Percentiles rank a stretch among this genome's conserved stretches.
phyloP scores from a whole-genome alignment of 148 eudicot species.

The Amaranthus hypochondriacus region DNA sequence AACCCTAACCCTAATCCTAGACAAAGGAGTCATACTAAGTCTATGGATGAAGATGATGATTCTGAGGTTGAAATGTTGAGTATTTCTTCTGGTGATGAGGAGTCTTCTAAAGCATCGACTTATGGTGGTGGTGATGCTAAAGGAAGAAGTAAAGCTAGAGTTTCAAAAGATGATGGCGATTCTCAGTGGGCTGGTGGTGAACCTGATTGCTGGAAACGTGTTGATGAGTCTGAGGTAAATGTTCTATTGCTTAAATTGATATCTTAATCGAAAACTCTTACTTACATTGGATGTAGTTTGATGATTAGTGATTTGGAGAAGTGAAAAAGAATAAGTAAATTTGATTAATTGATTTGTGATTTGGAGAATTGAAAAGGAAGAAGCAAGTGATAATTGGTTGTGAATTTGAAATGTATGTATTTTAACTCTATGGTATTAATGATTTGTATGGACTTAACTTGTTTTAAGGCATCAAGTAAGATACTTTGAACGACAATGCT shows the following conservation, averaged over 20 bases:
- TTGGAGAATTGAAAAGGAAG: too few species aligned
- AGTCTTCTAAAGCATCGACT: conserved; percentile 43
- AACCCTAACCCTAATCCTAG: conserved; percentile 26
- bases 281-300: background rate
- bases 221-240: conserved; percentile 91
- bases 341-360: too few species aligned
- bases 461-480: too few species aligned
- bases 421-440: too few species aligned
- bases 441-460: too few species aligned
- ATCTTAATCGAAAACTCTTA: too few species aligned
- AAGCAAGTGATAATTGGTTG: too few species aligned
- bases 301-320: background rate
- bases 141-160: conserved; percentile 19
- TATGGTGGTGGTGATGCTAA: conserved; percentile 27
- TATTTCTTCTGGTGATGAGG: conserved; percentile 91
- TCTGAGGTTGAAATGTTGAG: conserved; percentile 93
- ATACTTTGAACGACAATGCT: too few species aligned
- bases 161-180: conserved; percentile 52
- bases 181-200: conserved; percentile 72
- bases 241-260: too few species aligned
- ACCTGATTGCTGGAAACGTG: conserved; percentile 85
- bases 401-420: too few species aligned
- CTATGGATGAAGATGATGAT: conserved; percentile 81
- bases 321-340: too few species aligned
- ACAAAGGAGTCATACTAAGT: conserved; percentile 26